Conservation (phyloP, 495 filamentous ascomycete species). For the Penicillium parvum region DNA sequence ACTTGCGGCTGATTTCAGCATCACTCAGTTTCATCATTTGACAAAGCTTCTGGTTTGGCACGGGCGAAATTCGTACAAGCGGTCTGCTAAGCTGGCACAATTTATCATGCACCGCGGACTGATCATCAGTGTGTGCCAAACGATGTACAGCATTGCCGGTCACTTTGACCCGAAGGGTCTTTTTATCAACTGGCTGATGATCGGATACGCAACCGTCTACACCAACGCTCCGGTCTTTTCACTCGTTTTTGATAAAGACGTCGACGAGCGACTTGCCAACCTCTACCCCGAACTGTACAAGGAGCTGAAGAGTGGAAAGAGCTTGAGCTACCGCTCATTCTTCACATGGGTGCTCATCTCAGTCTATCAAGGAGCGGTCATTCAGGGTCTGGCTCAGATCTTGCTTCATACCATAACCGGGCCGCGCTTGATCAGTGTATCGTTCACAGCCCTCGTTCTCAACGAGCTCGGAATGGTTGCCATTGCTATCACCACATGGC, state of each 20-base stretch:
- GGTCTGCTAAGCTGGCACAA: constrained; percentile 89
- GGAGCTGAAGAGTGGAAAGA: constrained; percentile 79
- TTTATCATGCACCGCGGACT: constrained; percentile 98
- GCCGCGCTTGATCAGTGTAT: constrained; percentile 78
- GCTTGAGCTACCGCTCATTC: constrained; percentile 87
- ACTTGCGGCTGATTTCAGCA: constrained; percentile 92
- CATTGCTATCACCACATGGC: constrained; percentile 95
- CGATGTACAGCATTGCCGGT: constrained; percentile 90
- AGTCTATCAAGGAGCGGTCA: constrained; percentile 90
- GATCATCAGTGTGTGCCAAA: constrained; percentile 92
- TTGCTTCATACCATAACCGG: constrained; percentile 68
- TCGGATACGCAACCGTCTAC: constrained; percentile 95
- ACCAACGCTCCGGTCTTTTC: constrained; percentile 93
- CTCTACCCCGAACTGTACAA: constrained; percentile 98
- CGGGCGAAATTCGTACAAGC: constrained; percentile 93
- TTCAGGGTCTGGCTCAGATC: constrained; percentile 88
- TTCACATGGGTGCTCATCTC: constrained; percentile 95
- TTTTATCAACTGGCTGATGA: constrained; percentile 95
- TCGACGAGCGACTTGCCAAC: constrained; percentile 87
- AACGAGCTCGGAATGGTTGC: constrained; percentile 98
- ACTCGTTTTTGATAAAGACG: constrained; percentile 92
- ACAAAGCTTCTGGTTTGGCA: constrained; percentile 98
- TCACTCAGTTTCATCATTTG: constrained; percentile 92
- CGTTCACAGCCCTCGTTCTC: constrained; percentile 85
- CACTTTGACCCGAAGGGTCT: constrained; percentile 89